A percentile compares a stretch with the other conserved stretches of the same genome.
Evolutionary conservation across 371 early-diverging fungal species (phyloP).

Genomic region (Apophysomyces trapeziformis): DNA sequence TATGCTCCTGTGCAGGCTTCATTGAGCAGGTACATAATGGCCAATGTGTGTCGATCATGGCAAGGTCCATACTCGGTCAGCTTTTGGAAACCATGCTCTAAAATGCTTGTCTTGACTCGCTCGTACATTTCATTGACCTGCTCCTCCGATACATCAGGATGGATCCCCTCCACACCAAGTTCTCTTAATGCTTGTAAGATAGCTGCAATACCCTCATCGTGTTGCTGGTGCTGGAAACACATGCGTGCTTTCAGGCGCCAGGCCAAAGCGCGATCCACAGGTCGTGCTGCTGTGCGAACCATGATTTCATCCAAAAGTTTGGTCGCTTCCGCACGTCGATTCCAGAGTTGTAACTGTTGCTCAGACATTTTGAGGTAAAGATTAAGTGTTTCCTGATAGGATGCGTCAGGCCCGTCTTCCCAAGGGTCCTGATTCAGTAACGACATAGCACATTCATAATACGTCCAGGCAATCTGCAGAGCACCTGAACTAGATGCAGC

Average conservation of each 20-base stretch:
- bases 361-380: constrained; percentile 41
- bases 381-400: constrained; percentile 41
- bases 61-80: constrained; percentile 25
- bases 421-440: constrained; percentile 31
- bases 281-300: constrained; percentile 28
- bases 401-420: constrained; percentile 33
- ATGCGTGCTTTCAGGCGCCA: constrained; percentile 43
- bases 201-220: constrained; percentile 35
- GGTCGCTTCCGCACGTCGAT: constrained; percentile 20
- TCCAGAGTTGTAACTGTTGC: constrained; percentile 24
- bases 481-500: constrained; percentile 45
- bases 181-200: constrained; percentile 38
- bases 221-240: constrained; percentile 39
- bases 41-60: constrained; percentile 25
- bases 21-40: constrained; percentile 39
- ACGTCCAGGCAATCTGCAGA: constrained; percentile 28
- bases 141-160: constrained; percentile 15
- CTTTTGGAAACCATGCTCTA: constrained; percentile 29
- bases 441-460: constrained; percentile 36
- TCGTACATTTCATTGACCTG: constrained; percentile 20
- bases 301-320: constrained; percentile 31
- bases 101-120: constrained; percentile 20
- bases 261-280: constrained; percentile 40
- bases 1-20: constrained; percentile 50
- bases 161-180: constrained; percentile 28